Conservation (phyloP, 176 grass and related monocot species). For the Hyparrhenia diplandra region DNA sequence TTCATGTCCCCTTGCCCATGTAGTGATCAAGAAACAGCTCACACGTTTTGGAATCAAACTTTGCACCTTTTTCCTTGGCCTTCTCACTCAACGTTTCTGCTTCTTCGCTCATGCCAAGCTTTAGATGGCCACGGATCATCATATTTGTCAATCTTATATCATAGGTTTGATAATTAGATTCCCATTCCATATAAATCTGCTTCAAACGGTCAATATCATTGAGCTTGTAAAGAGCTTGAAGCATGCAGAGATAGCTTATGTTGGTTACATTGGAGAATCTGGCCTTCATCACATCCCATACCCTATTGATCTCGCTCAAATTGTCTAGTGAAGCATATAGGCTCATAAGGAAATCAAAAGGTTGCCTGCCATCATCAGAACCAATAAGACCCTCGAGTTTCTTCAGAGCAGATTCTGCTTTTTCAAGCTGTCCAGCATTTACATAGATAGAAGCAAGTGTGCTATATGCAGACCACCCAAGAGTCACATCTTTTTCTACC, state of each 20-base stretch:
- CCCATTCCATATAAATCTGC: conserved; percentile 69
- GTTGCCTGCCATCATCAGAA: conserved; percentile 29
- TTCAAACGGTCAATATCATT: conserved; percentile 47
- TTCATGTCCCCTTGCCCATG: conserved; percentile 28
- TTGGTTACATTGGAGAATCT: conserved; percentile 52
- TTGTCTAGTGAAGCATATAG: conserved; percentile 59
- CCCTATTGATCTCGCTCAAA: conserved; percentile 50
- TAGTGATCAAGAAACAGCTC: conserved; percentile 62
- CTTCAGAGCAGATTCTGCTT: conserved; percentile 68
- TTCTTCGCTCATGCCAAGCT: conserved; percentile 45
- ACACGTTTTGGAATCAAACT: conserved; percentile 47
- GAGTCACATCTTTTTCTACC: conserved; percentile 24
- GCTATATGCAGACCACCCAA: conserved; percentile 60
- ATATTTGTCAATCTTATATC: conserved; percentile 56
- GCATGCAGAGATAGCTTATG: conserved; percentile 59
- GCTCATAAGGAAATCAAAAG: conserved; percentile 58
- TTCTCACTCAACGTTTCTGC: conserved; percentile 47
- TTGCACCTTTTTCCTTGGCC: conserved; percentile 48
- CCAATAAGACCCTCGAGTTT: conserved; percentile 57
- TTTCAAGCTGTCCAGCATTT: conserved; percentile 43
- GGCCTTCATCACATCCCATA: conserved; percentile 54
- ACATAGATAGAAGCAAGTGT: conserved; percentile 69
- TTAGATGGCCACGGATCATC: conserved; percentile 54
- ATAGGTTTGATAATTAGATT: conserved; percentile 43
- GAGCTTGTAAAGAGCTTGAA: conserved; percentile 66